These are phyloP conservation scores for Rubus parviflorus DNA, from an alignment of 306 rosid genomes.

Conservation along the genomic window DNA sequence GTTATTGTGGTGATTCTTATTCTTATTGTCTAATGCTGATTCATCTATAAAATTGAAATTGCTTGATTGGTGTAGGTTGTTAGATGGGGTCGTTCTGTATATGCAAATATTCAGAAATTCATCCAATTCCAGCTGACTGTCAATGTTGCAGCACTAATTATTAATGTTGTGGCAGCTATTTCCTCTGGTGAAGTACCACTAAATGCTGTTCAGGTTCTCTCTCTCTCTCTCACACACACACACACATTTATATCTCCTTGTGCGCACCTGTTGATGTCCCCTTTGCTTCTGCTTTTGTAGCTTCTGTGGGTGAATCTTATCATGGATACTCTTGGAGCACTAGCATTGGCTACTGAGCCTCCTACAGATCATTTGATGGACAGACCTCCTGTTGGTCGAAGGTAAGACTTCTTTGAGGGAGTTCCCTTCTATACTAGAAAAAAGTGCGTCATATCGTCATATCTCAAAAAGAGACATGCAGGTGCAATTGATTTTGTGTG, in stretches of 20 bases:
- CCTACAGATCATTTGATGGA: slow-evolving; percentile 94
- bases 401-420: slow-evolving; percentile 35
- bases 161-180: slow-evolving; percentile 83
- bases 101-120: slow-evolving; percentile 96
- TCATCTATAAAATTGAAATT: slow-evolving; percentile 9
- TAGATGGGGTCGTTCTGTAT: slow-evolving; percentile 95
- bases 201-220: slow-evolving; percentile 91
- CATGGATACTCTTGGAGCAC: slow-evolving; percentile 98
- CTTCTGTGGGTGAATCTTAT: slow-evolving; percentile 99
- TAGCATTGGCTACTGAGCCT: slow-evolving; percentile 96
- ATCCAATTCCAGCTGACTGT: slow-evolving; percentile 98
- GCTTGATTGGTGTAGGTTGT: slow-evolving; percentile 64
- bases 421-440: background rate
- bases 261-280: slow-evolving; percentile 15
- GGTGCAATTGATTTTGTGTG: too few species aligned
- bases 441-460: background rate
- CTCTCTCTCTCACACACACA: background rate
- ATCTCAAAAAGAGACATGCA: too few species aligned
- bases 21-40: slow-evolving; percentile 2
- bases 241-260: background rate
- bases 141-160: slow-evolving; percentile 89
- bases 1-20: background rate
- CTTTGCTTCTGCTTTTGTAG: slow-evolving; percentile 42
- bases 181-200: slow-evolving; percentile 88
- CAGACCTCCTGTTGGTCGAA: slow-evolving; percentile 77